Evolutionary conservation across 2,329 filamentous ascomycete genomes (phyloP).

Genomic region (Blastomyces percursus): DNA sequence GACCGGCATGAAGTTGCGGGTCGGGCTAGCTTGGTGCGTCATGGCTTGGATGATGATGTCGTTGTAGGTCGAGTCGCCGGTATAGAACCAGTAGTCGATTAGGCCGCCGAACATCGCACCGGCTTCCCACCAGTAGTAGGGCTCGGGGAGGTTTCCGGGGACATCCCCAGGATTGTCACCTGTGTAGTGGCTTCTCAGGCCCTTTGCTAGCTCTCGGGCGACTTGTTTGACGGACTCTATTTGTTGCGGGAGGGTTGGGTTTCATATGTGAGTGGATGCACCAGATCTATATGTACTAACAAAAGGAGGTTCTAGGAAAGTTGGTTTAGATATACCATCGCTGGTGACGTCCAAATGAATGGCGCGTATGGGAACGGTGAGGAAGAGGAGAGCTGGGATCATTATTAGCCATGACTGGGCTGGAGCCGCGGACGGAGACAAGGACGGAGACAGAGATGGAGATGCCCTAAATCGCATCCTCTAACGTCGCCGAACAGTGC

Average conservation of each 20-base stretch:
- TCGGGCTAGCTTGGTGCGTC: constrained; percentile 55
- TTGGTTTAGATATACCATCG: constrained; percentile 8
- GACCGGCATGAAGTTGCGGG: constrained; percentile 60
- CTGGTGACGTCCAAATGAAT: constrained; percentile 10
- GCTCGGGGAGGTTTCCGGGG: constrained; percentile 24
- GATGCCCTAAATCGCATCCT: neutral
- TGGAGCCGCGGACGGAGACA: neutral
- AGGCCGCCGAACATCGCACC: constrained; percentile 41
- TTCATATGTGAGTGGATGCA: neutral
- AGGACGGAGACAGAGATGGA: neutral
- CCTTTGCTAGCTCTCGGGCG: constrained; percentile 23
- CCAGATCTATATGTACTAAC: neutral
- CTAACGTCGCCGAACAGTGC: neutral
- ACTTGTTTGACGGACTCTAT: constrained; percentile 26
- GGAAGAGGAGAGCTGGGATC: neutral
- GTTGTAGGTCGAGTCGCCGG: constrained; percentile 62
- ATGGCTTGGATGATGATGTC: constrained; percentile 52
- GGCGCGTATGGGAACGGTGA: neutral
- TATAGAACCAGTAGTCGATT: constrained; percentile 79
- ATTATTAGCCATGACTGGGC: neutral
- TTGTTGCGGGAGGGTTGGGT: neutral
- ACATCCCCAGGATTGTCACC: constrained; percentile 23
- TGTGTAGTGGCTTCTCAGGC: constrained; percentile 27
- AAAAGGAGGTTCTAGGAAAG: neutral
- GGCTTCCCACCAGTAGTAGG: constrained; percentile 31